phyloP scores from a whole-genome alignment of 106 monocot genomes.

The Gastrodia elata region DNA sequence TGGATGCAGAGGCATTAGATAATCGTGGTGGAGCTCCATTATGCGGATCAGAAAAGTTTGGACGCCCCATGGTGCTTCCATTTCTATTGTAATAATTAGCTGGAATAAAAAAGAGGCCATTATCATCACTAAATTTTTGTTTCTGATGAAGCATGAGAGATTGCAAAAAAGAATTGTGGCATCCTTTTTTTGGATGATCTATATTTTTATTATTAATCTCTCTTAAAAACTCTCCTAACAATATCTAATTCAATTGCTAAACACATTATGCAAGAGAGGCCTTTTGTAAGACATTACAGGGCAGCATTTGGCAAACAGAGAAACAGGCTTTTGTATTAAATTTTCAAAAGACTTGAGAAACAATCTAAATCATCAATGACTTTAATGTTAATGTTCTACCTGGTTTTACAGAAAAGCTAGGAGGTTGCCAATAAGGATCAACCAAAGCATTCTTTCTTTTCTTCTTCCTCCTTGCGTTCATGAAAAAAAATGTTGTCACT shows the following conservation, averaged over 20 bases:
- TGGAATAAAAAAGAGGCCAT: slow-evolving; percentile 11
- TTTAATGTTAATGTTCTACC: slow-evolving; percentile 20
- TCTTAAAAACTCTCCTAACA: not conserved
- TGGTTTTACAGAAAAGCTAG: slow-evolving; percentile 23
- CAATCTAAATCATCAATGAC: not conserved
- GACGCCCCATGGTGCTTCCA: slow-evolving; percentile 8
- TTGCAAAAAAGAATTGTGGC: not conserved
- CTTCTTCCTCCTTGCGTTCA: slow-evolving; percentile 23
- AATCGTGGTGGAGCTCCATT: slow-evolving; percentile 8
- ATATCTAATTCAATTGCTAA: not conserved
- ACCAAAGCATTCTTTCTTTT: slow-evolving; percentile 17
- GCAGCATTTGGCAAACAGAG: not conserved
- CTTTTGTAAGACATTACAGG: not conserved
- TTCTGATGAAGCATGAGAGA: not conserved
- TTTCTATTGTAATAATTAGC: slow-evolving; percentile 33
- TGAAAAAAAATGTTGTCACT: slow-evolving; percentile 18
- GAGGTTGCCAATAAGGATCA: slow-evolving; percentile 21
- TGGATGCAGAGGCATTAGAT: slow-evolving; percentile 13
- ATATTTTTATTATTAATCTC: not conserved
- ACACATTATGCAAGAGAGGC: not conserved
- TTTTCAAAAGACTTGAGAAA: not conserved
- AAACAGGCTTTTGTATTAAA: not conserved
- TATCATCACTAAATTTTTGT: not conserved
- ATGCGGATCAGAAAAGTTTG: slow-evolving; percentile 19
- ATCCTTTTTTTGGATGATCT: not conserved